Percentiles rank a stretch among this genome's conserved stretches.
These are phyloP conservation scores for Calonectria pteridis DNA, from an alignment of 2,329 filamentous ascomycete species.

Conservation along the genomic window DNA sequence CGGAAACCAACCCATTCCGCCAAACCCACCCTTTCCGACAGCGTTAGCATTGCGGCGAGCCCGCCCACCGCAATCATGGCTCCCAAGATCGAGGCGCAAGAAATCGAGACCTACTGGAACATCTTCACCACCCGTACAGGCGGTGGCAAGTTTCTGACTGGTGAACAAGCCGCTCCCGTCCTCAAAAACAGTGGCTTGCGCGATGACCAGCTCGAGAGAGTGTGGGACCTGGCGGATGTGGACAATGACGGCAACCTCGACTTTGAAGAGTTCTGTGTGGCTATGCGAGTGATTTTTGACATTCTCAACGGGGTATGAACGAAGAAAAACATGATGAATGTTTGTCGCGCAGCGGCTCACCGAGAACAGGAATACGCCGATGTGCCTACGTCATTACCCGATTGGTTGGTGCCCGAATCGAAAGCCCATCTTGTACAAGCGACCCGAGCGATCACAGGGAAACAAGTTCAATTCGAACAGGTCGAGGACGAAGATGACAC, in stretches of 20 bases:
- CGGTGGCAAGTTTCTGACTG: slow-evolving; percentile 70
- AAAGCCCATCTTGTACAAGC: slow-evolving; percentile 93
- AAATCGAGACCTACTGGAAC: slow-evolving; percentile 76
- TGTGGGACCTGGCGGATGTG: slow-evolving; percentile 98
- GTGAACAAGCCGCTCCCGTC: slow-evolving; percentile 72
- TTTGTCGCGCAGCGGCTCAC: slow-evolving; percentile 29
- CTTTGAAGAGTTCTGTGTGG: slow-evolving; percentile 99
- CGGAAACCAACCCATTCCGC: slow-evolving; percentile 12
- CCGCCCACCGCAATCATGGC: slow-evolving; percentile 58
- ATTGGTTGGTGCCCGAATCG: slow-evolving; percentile 97
- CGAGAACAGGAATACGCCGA: slow-evolving; percentile 81
- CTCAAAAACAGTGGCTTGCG: slow-evolving; percentile 74
- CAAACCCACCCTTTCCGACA: slow-evolving; percentile 2
- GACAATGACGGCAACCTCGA: slow-evolving; percentile 98
- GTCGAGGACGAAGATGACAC: slow-evolving; percentile 87
- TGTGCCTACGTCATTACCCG: slow-evolving; percentile 86
- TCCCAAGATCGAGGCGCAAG: slow-evolving; percentile 71
- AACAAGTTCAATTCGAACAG: slow-evolving; percentile 85
- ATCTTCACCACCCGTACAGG: slow-evolving; percentile 72
- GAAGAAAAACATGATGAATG: not conserved
- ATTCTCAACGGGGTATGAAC: slow-evolving; percentile 86
- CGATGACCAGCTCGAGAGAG: slow-evolving; percentile 87
- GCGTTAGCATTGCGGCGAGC: slow-evolving; percentile 19
- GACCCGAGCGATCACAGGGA: slow-evolving; percentile 81
- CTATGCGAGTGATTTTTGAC: slow-evolving; percentile 98